phyloP scores from a whole-genome alignment of 306 rosid species.

The Calophaca sinica region DNA sequence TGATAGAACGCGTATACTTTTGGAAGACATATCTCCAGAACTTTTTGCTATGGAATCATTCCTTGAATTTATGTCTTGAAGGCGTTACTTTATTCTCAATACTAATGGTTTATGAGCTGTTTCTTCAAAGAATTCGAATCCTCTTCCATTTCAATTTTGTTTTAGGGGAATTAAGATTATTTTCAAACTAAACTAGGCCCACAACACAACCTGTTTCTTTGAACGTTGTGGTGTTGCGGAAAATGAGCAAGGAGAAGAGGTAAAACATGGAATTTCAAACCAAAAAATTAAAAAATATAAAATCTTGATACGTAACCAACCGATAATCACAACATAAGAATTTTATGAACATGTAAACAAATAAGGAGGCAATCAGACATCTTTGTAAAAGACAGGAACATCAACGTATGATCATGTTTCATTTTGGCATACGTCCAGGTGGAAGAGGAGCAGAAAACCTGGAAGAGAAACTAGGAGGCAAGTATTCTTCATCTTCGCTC shows the following conservation, averaged over 20 bases:
- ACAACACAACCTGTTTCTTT: no score
- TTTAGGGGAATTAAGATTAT: neutral
- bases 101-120: conserved; percentile 3
- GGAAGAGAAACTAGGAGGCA: conserved; percentile 55
- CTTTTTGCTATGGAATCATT: conserved; percentile 25
- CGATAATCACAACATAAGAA: conserved; percentile 10
- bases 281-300: neutral
- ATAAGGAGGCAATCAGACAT: neutral
- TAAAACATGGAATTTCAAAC: neutral
- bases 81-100: conserved; percentile 17
- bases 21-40: neutral
- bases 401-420: conserved; percentile 2
- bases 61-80: neutral
- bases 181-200: neutral
- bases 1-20: conserved; percentile 36
- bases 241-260: no score
- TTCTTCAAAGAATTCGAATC: neutral
- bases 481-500: conserved; percentile 56
- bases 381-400: conserved; percentile 2
- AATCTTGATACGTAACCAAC: neutral
- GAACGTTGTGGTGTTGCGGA: no score
- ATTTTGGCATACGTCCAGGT: conserved; percentile 25
- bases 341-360: conserved; percentile 1
- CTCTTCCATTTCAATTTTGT: neutral
- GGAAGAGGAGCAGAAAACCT: conserved; percentile 61